phyloP scores from a whole-genome alignment of 306 rosid genomes.

The Glycine tomentella region DNA sequence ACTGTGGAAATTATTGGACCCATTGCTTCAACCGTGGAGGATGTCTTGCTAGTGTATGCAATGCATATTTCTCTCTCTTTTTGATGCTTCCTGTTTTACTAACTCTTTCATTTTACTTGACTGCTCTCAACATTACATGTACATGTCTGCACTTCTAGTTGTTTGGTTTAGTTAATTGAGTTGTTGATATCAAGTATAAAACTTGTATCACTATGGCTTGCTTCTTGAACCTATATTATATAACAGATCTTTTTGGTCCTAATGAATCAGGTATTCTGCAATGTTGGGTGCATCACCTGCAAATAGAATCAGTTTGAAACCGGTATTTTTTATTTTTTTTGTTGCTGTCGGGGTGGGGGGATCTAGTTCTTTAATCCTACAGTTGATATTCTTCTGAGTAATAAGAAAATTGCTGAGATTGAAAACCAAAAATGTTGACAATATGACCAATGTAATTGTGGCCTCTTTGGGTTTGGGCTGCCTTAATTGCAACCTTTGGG shows the following conservation, averaged over 20 bases:
- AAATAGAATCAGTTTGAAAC: slow-evolving; percentile 70
- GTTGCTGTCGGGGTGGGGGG: background rate
- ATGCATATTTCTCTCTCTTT: slow-evolving; percentile 38
- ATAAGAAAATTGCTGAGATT: background rate
- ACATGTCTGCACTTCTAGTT: slow-evolving; percentile 24
- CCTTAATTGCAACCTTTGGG: background rate
- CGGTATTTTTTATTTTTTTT: slow-evolving; percentile 52
- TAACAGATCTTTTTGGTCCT: slow-evolving; percentile 36
- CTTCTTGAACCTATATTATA: slow-evolving; percentile 38
- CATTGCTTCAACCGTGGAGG: slow-evolving; percentile 90
- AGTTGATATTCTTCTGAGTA: slow-evolving; percentile 29
- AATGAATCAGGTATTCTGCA: slow-evolving; percentile 85
- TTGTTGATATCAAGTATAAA: slow-evolving; percentile 39
- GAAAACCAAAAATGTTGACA: slow-evolving; percentile 8
- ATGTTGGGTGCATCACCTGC: slow-evolving; percentile 86
- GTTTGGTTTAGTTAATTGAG: slow-evolving; percentile 42
- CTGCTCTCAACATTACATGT: slow-evolving; percentile 26
- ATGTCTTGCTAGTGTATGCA: slow-evolving; percentile 87
- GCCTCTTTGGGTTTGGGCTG: background rate
- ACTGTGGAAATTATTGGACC: slow-evolving; percentile 98
- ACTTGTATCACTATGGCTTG: slow-evolving; percentile 17
- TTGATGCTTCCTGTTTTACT: slow-evolving; percentile 7
- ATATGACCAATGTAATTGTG: background rate
- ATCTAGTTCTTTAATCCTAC: slow-evolving; percentile 34
- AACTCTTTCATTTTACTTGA: slow-evolving; percentile 36